Evolutionary conservation across 495 filamentous ascomycete species (phyloP).

Genomic region (Xylaria venustula): DNA sequence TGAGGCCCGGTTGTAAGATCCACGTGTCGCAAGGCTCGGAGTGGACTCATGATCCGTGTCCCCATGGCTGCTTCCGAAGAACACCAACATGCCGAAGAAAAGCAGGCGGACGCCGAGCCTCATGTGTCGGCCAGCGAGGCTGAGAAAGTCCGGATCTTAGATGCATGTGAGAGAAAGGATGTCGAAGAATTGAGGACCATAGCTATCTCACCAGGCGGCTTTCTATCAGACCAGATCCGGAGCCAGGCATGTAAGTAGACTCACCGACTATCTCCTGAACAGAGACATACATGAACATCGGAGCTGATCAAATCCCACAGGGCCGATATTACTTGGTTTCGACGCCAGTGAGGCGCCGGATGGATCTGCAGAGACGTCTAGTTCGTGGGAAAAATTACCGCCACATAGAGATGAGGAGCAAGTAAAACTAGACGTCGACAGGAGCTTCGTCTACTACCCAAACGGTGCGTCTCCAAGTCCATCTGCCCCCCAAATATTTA

Average conservation of each 20-base stretch:
- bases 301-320: slow-evolving; percentile 38
- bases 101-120: slow-evolving; percentile 5
- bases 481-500: slow-evolving; percentile 15
- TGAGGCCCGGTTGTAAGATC: background rate
- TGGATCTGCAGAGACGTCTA: slow-evolving; percentile 18
- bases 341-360: slow-evolving; percentile 19
- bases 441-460: slow-evolving; percentile 97
- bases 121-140: background rate
- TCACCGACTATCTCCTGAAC: background rate
- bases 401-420: slow-evolving; percentile 83
- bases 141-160: slow-evolving; percentile 53
- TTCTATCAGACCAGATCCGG: slow-evolving; percentile 78
- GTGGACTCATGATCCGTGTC: background rate
- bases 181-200: slow-evolving; percentile 60
- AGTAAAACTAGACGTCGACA: slow-evolving; percentile 85
- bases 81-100: slow-evolving; percentile 12
- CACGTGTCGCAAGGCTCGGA: background rate
- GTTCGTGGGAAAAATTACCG: slow-evolving; percentile 55
- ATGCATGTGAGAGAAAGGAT: slow-evolving; percentile 66
- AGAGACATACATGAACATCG: background rate
- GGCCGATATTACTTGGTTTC: slow-evolving; percentile 77
- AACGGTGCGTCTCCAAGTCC: slow-evolving; percentile 52
- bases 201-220: slow-evolving; percentile 71
- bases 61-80: slow-evolving; percentile 11
- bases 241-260: slow-evolving; percentile 72